Conservation (phyloP, 2,329 filamentous ascomycete genomes). For the Aspergillus udagawae region DNA sequence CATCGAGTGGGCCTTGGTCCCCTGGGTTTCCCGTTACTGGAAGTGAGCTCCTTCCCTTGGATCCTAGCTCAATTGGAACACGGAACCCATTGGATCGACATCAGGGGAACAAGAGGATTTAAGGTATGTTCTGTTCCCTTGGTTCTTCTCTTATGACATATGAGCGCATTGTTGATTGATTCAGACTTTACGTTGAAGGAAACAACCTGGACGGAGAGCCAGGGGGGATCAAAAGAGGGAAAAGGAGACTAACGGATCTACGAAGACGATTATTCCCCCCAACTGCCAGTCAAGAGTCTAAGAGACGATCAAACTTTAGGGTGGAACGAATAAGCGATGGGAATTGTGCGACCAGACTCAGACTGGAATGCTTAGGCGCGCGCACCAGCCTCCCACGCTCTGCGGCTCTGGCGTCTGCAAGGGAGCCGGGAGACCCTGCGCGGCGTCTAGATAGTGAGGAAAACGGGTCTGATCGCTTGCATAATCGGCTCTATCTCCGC, state of each 20-base stretch:
- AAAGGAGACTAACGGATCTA: background rate
- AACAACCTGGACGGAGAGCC: background rate
- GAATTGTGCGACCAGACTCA: constrained; percentile 16
- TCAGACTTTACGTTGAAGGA: background rate
- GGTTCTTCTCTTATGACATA: background rate
- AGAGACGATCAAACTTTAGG: background rate
- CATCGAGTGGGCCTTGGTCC: background rate
- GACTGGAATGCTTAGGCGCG: constrained; percentile 31
- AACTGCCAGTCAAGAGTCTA: background rate
- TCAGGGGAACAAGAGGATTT: background rate
- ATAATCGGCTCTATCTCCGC: constrained; percentile 31
- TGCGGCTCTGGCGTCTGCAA: constrained; percentile 22
- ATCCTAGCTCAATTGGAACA: background rate
- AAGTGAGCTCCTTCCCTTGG: constrained; percentile 2
- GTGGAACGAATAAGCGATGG: background rate
- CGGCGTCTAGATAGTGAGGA: constrained; percentile 15
- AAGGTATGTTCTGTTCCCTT: background rate
- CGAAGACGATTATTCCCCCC: background rate
- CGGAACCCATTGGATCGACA: constrained; percentile 4
- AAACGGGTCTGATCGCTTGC: constrained; percentile 30
- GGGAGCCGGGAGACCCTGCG: constrained; percentile 18
- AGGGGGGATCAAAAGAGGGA: background rate
- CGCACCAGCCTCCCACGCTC: constrained; percentile 18
- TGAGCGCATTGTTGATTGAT: background rate
- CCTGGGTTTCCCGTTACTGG: background rate